These are phyloP conservation scores for Murraya koenigii DNA, from an alignment of 345 rosid genomes.

Conservation along the genomic window DNA sequence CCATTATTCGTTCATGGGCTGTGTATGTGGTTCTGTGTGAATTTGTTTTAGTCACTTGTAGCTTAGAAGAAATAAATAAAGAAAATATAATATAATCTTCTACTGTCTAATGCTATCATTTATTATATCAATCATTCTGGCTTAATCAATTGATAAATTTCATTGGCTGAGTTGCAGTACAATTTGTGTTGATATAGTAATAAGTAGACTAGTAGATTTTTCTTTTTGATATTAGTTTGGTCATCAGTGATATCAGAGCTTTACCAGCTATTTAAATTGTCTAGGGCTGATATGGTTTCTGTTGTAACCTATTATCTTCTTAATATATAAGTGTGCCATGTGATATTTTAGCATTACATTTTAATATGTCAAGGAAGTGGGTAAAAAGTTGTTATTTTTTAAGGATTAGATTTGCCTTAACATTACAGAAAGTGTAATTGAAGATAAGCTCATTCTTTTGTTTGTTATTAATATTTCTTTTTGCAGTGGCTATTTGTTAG, in stretches of 20 bases:
- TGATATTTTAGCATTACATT: background rate
- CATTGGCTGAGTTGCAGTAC: background rate
- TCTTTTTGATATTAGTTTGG: background rate
- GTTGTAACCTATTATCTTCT: background rate
- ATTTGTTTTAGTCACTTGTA: background rate
- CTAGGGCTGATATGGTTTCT: background rate
- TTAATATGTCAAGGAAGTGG: background rate
- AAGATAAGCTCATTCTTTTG: slow-evolving; percentile 9
- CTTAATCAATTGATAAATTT: background rate
- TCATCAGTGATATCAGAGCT: background rate
- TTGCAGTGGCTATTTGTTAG: slow-evolving; percentile 77
- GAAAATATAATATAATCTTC: background rate
- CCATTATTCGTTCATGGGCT: background rate
- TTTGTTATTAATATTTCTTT: slow-evolving; percentile 22
- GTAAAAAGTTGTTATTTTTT: background rate
- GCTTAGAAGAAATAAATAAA: background rate
- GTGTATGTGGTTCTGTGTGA: background rate
- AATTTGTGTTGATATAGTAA: background rate
- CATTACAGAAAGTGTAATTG: background rate
- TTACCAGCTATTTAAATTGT: background rate
- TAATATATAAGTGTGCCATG: background rate
- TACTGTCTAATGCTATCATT: background rate
- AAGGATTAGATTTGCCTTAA: background rate
- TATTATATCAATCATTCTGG: background rate
- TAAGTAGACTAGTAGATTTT: too few species aligned